Percentiles rank a stretch among this genome's conserved stretches.
These are phyloP conservation scores for Pichia sp. DNA, from an alignment of 1,139 yeast species.

Conservation along the genomic window DNA sequence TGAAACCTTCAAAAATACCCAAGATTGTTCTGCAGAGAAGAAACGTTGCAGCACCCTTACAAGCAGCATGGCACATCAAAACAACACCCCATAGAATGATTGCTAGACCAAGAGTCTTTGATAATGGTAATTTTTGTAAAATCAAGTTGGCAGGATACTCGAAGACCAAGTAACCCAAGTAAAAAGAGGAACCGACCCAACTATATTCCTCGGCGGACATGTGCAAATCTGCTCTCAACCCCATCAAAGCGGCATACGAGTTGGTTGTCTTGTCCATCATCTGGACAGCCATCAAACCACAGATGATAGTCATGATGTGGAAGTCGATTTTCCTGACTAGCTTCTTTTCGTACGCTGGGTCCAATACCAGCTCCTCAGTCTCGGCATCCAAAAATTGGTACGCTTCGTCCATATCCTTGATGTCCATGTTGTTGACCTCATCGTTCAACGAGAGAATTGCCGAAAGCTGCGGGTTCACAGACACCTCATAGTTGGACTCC, in stretches of 20 bases:
- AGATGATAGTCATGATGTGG: constrained; percentile 50
- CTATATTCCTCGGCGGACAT: constrained; percentile 41
- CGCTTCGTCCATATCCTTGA: constrained; percentile 15
- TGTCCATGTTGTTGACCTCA: constrained; percentile 11
- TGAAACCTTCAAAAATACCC: constrained; percentile 54
- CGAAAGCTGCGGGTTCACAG: constrained; percentile 5
- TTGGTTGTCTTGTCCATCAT: constrained; percentile 63
- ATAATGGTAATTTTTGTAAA: constrained; percentile 25
- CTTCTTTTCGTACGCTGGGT: constrained; percentile 16
- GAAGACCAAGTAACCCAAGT: constrained; percentile 22
- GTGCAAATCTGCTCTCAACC: constrained; percentile 37
- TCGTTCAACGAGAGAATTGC: constrained; percentile 12
- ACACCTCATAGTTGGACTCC: constrained; percentile 7
- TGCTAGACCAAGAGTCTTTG: constrained; percentile 27
- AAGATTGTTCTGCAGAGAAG: constrained; percentile 41
- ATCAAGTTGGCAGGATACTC: constrained; percentile 22
- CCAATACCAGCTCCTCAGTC: constrained; percentile 9
- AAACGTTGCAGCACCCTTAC: constrained; percentile 37
- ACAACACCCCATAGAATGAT: constrained; percentile 47
- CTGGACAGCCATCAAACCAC: constrained; percentile 51
- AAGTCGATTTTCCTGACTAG: constrained; percentile 49
- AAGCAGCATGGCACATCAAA: constrained; percentile 39
- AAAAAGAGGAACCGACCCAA: constrained; percentile 23
- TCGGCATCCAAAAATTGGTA: constrained; percentile 9
- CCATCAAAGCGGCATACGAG: constrained; percentile 53